phyloP scores from a whole-genome alignment of 441 rosid genomes.

The Dalechampia spathulata region DNA sequence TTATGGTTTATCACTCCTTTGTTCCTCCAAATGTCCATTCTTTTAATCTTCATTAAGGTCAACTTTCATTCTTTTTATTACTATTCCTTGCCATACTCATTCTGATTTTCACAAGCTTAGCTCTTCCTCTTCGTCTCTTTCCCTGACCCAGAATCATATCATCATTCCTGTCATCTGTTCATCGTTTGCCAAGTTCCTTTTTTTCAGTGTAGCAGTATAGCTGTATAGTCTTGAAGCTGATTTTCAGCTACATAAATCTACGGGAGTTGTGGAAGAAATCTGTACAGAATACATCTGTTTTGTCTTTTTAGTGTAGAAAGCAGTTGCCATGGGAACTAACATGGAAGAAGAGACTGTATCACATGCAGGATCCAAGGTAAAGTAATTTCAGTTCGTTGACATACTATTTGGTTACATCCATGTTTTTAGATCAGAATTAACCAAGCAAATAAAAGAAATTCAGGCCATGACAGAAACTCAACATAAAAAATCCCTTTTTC shows the following conservation, averaged over 20 bases:
- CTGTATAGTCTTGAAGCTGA: not conserved
- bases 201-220: no score
- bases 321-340: conserved; percentile 28
- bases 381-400: conserved; percentile 6
- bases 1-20: no score
- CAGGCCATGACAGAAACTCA: conserved; percentile 41
- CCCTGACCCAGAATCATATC: not conserved
- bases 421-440: no score
- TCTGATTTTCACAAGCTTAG: not conserved
- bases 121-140: not conserved
- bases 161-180: not conserved
- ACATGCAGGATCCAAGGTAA: conserved; percentile 30
- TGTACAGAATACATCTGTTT: not conserved
- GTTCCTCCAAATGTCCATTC: conserved; percentile 3
- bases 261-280: not conserved
- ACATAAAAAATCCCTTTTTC: conserved; percentile 28
- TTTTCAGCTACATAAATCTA: not conserved
- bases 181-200: not conserved
- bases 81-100: no score
- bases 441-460: no score
- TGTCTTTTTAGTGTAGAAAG: not conserved
- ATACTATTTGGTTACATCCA: no score
- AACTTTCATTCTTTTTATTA: not conserved
- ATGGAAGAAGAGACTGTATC: conserved; percentile 23
- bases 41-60: conserved; percentile 1